A percentile compares a stretch with the other conserved stretches of the same genome.
These are phyloP conservation scores for Debaryomyces subglobosus DNA, from an alignment of 1,139 yeast genomes.

Conservation along the genomic window DNA sequence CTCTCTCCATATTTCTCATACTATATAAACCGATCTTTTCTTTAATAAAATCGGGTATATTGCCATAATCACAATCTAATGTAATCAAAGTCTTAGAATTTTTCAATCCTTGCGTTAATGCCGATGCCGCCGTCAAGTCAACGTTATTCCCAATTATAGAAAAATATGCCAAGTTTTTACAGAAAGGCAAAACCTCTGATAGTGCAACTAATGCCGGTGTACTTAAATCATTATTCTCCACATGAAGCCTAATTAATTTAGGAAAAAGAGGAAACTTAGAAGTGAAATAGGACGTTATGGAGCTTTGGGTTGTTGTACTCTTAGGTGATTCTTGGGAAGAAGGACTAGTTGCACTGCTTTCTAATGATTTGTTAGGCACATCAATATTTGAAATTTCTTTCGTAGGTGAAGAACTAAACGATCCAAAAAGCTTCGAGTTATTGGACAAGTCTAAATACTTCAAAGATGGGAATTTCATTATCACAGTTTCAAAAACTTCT, in stretches of 20 bases:
- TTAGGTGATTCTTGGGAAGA: conserved; percentile 8
- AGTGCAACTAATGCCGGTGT: conserved; percentile 53
- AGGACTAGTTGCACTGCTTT: not conserved
- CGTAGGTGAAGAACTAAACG: conserved; percentile 7
- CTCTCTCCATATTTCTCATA: conserved; percentile 69
- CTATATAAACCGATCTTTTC: conserved; percentile 67
- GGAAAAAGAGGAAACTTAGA: conserved; percentile 63
- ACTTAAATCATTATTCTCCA: conserved; percentile 60
- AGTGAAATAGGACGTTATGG: conserved; percentile 43
- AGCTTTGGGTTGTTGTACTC: conserved; percentile 17
- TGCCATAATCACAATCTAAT: conserved; percentile 42
- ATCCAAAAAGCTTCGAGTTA: conserved; percentile 59
- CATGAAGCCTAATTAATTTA: conserved; percentile 56
- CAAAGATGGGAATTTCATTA: conserved; percentile 51
- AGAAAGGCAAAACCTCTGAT: conserved; percentile 64
- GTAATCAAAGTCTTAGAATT: conserved; percentile 43
- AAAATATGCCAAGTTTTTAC: conserved; percentile 57
- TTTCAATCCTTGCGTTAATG: conserved; percentile 45
- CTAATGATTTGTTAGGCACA: conserved; percentile 2
- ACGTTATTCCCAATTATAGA: conserved; percentile 64
- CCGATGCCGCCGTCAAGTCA: conserved; percentile 44
- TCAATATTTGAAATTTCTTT: conserved; percentile 1
- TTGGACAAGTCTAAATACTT: conserved; percentile 70
- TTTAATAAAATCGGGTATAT: conserved; percentile 47
- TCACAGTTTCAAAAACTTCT: conserved; percentile 33